phyloP scores from a whole-genome alignment of 179 eudicot species.

The Patellifolia procumbens region DNA sequence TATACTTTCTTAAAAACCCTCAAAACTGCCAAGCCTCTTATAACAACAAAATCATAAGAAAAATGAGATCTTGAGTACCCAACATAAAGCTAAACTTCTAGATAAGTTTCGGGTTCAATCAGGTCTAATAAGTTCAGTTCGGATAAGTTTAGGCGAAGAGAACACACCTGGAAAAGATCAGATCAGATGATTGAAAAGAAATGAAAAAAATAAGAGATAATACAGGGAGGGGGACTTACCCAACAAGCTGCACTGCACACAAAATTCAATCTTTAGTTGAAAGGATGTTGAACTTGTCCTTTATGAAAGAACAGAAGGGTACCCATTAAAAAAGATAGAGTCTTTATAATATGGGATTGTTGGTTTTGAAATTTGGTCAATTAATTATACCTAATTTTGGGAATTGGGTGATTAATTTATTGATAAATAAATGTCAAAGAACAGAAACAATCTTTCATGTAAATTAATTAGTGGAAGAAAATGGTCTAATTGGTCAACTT shows the following conservation, averaged over 20 bases:
- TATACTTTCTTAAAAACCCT: not conserved
- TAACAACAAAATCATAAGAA: not conserved
- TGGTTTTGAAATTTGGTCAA: constrained; percentile 2
- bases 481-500: constrained; percentile 13
- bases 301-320: constrained; percentile 9
- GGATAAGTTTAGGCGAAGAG: no score
- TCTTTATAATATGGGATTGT: not conserved
- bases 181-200: constrained; percentile 11
- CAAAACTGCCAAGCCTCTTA: not conserved
- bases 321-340: not conserved
- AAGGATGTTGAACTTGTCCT: constrained; percentile 22
- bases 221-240: constrained; percentile 15
- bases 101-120: no score
- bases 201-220: not conserved
- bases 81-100: constrained; percentile 2
- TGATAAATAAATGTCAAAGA: not conserved
- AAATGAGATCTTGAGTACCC: constrained; percentile 26
- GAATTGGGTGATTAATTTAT: not conserved
- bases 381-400: not conserved
- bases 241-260: constrained; percentile 4
- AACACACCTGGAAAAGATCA: no score
- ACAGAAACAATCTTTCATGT: not conserved
- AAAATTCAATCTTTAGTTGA: constrained; percentile 9
- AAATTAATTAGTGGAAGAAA: not conserved
- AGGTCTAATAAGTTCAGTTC: no score